phyloP scores from a whole-genome alignment of 345 rosid species.

The Fremontodendron californicum region DNA sequence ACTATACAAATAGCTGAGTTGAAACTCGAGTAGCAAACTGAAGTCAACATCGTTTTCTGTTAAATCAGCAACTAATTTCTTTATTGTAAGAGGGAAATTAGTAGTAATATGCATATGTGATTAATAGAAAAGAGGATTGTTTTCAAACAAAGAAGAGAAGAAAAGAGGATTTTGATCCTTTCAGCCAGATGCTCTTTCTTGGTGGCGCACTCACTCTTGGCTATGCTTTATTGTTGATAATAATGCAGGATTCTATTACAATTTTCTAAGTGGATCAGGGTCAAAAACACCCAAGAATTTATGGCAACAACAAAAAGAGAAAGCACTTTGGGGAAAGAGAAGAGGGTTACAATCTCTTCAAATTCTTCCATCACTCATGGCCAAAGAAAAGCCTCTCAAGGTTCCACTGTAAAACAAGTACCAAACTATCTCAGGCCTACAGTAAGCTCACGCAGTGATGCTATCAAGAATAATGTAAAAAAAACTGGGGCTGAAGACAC shows the following conservation, averaged over 20 bases:
- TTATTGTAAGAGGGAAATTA: background rate
- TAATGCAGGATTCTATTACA: background rate
- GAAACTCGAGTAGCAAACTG: background rate
- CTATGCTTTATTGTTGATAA: background rate
- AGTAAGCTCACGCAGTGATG: conserved; percentile 40
- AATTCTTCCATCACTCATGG: conserved; percentile 17
- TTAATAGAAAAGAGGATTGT: background rate
- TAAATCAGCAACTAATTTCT: background rate
- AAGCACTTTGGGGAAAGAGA: conserved; percentile 29
- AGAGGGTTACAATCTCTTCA: conserved; percentile 27
- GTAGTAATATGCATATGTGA: background rate
- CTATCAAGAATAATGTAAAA: conserved; percentile 27
- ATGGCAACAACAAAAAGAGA: conserved; percentile 40
- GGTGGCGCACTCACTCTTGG: background rate
- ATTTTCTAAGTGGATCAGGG: background rate
- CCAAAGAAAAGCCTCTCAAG: conserved; percentile 23
- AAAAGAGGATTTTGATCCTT: background rate
- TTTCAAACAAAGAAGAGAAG: background rate
- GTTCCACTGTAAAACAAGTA: conserved; percentile 25
- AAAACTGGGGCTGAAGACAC: conserved; percentile 32
- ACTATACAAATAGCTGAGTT: background rate
- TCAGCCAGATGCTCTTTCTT: too few relatives aligned
- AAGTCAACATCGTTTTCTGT: background rate
- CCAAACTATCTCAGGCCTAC: conserved; percentile 66
- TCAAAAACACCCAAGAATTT: conserved; percentile 3